Conservation (phyloP, 23 red algal genomes). For the Gracilaria vermiculophylla region DNA sequence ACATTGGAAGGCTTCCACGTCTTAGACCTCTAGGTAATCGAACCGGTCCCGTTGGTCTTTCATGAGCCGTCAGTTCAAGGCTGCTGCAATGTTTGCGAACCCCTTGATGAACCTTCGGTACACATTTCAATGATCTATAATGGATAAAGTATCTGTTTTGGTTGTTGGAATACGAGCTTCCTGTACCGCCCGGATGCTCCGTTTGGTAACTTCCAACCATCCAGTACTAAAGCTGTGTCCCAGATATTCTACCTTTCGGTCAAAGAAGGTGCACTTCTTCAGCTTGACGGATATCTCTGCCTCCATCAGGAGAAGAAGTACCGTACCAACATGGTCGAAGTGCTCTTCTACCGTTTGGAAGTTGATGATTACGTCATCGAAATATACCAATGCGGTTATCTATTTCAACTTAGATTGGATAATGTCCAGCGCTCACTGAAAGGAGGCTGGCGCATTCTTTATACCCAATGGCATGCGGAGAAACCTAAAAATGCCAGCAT, state of each 20-base stretch:
- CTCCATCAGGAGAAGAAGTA: background rate
- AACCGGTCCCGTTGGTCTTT: background rate
- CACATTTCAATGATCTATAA: too few species aligned
- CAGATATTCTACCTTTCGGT: background rate
- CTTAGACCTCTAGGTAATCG: background rate
- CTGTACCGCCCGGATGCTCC: background rate
- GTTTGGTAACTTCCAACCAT: background rate
- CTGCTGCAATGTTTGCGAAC: background rate
- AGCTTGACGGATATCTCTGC: background rate
- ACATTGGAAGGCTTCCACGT: background rate
- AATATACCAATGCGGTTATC: background rate
- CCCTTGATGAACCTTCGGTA: background rate
- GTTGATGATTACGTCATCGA: conserved; percentile 33
- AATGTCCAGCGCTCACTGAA: conserved; percentile 29
- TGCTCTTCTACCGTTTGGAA: background rate
- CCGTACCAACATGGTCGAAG: background rate
- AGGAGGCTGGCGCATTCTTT: conserved; percentile 20
- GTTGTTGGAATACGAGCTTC: too few species aligned
- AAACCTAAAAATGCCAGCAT: background rate
- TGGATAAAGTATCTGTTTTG: too few species aligned
- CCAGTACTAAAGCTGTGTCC: background rate
- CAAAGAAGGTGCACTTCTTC: background rate
- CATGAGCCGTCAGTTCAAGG: background rate
- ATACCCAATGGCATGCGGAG: conserved; percentile 18
- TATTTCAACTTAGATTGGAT: background rate